A percentile compares a stretch with the other conserved stretches of the same genome.
Evolutionary conservation across 352 stramenopile species (phyloP).

Genomic region (Phytopythium montanum): DNA sequence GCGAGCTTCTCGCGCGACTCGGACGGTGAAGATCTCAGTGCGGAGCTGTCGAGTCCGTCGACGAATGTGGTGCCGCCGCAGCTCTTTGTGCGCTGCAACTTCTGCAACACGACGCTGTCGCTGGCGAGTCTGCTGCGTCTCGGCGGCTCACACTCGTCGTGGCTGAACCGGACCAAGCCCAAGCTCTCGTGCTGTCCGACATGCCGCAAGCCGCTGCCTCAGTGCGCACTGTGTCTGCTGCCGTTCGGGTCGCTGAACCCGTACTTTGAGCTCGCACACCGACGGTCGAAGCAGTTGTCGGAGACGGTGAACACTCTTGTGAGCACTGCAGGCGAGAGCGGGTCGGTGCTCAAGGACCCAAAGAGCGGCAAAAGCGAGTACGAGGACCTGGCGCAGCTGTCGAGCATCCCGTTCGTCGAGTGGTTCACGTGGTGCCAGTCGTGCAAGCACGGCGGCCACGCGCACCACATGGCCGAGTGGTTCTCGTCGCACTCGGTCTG

Average conservation of each 20-base stretch:
- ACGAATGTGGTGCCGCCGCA: constrained; percentile 73
- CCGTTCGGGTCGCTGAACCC: constrained; percentile 93
- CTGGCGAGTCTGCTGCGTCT: constrained; percentile 85
- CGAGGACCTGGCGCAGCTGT: constrained; percentile 86
- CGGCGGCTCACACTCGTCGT: constrained; percentile 89
- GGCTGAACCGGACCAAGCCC: constrained; percentile 84
- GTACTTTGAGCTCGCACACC: constrained; percentile 92
- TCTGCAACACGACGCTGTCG: constrained; percentile 89
- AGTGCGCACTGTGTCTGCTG: constrained; percentile 92
- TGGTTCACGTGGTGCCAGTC: constrained; percentile 95
- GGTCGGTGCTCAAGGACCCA: constrained; percentile 49
- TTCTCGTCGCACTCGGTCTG: constrained; percentile 89
- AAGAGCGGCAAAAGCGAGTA: constrained; percentile 53
- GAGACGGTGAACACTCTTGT: constrained; percentile 43
- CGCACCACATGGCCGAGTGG: constrained; percentile 93
- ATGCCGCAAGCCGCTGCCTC: constrained; percentile 91
- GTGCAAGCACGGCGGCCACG: constrained; percentile 89
- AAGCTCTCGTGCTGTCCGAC: constrained; percentile 90
- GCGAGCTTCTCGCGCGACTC: constrained; percentile 48
- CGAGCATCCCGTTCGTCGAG: constrained; percentile 93
- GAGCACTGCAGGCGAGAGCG: constrained; percentile 24
- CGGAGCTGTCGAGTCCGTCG: constrained; percentile 38
- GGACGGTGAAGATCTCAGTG: constrained; percentile 41
- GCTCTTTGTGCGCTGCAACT: constrained; percentile 94
- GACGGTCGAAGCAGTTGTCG: constrained; percentile 56